Conservation (phyloP, 164 flowering plant species). For the Brasenia schreberi region DNA sequence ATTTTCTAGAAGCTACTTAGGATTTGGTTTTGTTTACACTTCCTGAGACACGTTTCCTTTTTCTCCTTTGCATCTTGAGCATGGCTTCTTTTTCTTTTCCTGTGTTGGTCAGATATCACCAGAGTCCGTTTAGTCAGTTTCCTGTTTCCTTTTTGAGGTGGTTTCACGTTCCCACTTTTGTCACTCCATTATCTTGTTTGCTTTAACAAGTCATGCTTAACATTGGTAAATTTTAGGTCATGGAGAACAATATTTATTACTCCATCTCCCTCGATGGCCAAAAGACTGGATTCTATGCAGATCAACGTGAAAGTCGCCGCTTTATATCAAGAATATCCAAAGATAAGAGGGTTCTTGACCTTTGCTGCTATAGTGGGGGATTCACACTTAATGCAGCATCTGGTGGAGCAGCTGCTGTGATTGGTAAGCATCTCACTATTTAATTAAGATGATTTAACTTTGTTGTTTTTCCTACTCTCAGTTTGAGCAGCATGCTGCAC, state of each 20-base stretch:
- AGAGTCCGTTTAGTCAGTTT: too few relatives aligned
- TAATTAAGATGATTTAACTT: background rate
- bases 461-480: background rate
- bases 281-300: conserved; percentile 97
- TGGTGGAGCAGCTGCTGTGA: conserved; percentile 72
- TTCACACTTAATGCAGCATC: conserved; percentile 76
- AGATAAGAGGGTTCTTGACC: conserved; percentile 68
- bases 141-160: too few relatives aligned
- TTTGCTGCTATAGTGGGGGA: conserved; percentile 98
- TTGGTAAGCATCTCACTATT: conserved; percentile 29
- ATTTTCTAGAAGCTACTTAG: too few relatives aligned
- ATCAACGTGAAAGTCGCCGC: conserved; percentile 87
- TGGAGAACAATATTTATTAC: conserved; percentile 75
- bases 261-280: conserved; percentile 74
- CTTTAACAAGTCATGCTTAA: too few relatives aligned
- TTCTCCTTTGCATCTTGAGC: too few relatives aligned
- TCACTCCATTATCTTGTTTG: too few relatives aligned
- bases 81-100: too few relatives aligned
- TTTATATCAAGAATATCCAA: conserved; percentile 59
- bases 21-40: too few relatives aligned
- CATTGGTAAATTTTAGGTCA: conserved; percentile 58
- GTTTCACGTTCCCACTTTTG: too few relatives aligned
- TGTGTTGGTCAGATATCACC: too few relatives aligned
- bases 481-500: too few relatives aligned
- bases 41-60: too few relatives aligned